Conservation (phyloP, 1,139 yeast genomes). For the Eremothecium cymbalariae region DNA sequence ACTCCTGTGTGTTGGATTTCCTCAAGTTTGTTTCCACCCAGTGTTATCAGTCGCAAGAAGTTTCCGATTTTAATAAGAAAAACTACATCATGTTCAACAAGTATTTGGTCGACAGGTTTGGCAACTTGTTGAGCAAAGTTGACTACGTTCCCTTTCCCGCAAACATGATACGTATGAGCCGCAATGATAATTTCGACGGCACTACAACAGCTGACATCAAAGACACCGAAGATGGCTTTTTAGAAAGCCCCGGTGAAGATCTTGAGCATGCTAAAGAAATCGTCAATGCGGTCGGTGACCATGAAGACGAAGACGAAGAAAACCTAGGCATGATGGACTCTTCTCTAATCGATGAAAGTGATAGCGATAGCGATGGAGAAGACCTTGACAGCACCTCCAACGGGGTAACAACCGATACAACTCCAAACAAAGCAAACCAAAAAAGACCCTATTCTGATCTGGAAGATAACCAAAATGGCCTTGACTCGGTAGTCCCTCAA, state of each 20-base stretch:
- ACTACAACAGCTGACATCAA: neutral
- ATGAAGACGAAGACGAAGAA: slow-evolving; percentile 11
- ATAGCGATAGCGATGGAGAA: neutral
- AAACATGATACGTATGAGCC: slow-evolving; percentile 23
- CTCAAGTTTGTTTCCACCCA: slow-evolving; percentile 43
- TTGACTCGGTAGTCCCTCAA: no score
- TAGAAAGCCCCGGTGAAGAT: slow-evolving; percentile 9
- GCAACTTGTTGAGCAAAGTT: slow-evolving; percentile 35
- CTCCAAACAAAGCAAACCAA: neutral
- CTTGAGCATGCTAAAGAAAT: slow-evolving; percentile 3
- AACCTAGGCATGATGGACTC: neutral
- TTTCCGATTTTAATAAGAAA: slow-evolving; percentile 27
- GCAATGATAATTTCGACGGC: neutral
- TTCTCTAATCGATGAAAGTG: neutral
- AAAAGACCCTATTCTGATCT: slow-evolving; percentile 2
- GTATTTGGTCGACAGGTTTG: slow-evolving; percentile 42
- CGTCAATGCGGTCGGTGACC: slow-evolving; percentile 6
- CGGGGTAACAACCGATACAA: no score
- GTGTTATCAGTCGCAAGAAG: slow-evolving; percentile 18
- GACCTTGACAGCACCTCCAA: neutral
- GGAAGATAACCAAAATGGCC: no score
- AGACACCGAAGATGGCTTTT: neutral
- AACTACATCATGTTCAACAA: slow-evolving; percentile 43
- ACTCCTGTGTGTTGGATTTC: slow-evolving; percentile 69
- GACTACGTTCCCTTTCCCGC: slow-evolving; percentile 30